Evolutionary conservation across 441 rosid genomes (phyloP), one percentile per base, ranked within the genome.

Genomic region (Aquilaria agallochum): DNA sequence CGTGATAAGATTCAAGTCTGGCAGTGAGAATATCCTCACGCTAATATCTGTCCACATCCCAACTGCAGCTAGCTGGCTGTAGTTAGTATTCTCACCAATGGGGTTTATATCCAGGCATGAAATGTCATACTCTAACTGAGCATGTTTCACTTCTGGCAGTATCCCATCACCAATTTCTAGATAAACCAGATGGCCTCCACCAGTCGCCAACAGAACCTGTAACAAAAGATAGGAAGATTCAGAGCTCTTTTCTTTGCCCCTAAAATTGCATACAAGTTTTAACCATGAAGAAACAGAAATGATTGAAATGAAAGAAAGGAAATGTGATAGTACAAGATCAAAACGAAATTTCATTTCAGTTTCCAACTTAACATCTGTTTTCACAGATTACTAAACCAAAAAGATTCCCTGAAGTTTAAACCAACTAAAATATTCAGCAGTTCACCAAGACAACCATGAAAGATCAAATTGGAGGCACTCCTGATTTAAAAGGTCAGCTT

Each of bases 41-140:
- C 98, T 89, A 73, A 95, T 92, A 75, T 95, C 96, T 27, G 97
- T 95, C 99, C 98, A 92, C 99, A 92, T 95, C 68, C 99, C 99
- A 70, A 92, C 98, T 5, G 91, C 88, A 69, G 96, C 99, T 69
- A 92, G 81, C 70, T 92, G 93, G 70, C 99, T 92, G 74, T 70
- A 75, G 69, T 77, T 89, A 54, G 87, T 77, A 71, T 86, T 86
- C 56, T 89, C 89, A 49, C 98, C 96, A 50, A 88, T 90, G 59
- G 97, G 96, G 45, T 92, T 95, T 58, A 92, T 86, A 81, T 95
- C 99, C 68, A 92, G 95, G 71, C 99, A 92, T 49, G 98, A 92
- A 68, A 95, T 80, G 69, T 95, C 99, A 72, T 83, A 80, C 69
- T 92, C 97, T 77, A 95, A 72, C 71, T 85, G 78, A 2, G 80